These are phyloP conservation scores for Leersia perrieri DNA, from an alignment of 176 grass and related monocot species.

Conservation along the genomic window DNA sequence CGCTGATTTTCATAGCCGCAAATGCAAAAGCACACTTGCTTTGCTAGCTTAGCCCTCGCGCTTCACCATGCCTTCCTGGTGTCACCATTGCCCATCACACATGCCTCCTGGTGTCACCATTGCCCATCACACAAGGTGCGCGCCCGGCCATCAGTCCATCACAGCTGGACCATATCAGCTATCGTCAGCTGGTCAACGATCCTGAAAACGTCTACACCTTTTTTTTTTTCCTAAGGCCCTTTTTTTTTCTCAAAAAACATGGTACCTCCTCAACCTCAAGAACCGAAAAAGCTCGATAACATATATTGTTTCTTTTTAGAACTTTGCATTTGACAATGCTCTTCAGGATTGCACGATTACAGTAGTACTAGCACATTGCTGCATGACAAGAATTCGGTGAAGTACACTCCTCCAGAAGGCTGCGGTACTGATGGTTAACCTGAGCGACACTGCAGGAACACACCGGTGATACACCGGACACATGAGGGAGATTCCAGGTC, in stretches of 20 bases:
- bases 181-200: background rate
- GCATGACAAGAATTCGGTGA: background rate
- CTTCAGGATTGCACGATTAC: too few relatives aligned
- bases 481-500: background rate
- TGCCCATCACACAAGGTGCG: constrained; percentile 38
- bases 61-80: background rate
- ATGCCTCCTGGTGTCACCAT: background rate
- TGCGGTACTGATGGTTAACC: background rate
- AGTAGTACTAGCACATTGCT: too few relatives aligned
- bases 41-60: background rate
- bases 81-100: constrained; percentile 13
- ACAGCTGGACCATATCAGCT: background rate
- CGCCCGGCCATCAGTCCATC: background rate
- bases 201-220: too few relatives aligned
- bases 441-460: background rate
- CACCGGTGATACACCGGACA: background rate
- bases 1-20: background rate
- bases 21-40: background rate
- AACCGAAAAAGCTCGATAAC: too few relatives aligned
- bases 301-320: too few relatives aligned
- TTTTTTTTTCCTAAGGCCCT: too few relatives aligned
- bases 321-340: too few relatives aligned
- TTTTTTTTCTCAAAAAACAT: too few relatives aligned
- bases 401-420: background rate
- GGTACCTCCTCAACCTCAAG: too few relatives aligned